Evolutionary conservation across 2,329 filamentous ascomycete species (phyloP).

Genomic region (Metarhizium anisopliae): DNA sequence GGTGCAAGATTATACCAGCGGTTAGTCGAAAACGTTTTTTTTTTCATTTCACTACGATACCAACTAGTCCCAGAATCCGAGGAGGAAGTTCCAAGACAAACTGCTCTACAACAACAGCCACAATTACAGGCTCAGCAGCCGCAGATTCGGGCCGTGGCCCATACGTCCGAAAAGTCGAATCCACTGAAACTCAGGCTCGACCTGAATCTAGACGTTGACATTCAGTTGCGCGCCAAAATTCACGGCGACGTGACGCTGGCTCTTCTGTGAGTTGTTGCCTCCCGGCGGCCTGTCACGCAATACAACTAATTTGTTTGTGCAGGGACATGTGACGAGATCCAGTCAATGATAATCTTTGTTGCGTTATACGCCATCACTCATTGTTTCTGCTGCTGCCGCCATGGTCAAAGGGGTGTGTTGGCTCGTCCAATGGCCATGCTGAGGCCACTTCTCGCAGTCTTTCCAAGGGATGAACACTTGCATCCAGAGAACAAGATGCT

Average conservation of each 20-base stretch:
- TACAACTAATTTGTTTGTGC: neutral
- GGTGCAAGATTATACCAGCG: too few relatives aligned
- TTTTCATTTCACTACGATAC: too few relatives aligned
- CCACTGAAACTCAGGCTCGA: constrained; percentile 61
- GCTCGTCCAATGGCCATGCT: too few relatives aligned
- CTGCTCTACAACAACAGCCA: neutral
- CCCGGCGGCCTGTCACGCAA: too few relatives aligned
- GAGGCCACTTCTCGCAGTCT: too few relatives aligned
- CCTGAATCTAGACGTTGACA: constrained; percentile 70
- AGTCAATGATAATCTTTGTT: neutral
- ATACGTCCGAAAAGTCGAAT: constrained; percentile 32
- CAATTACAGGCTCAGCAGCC: neutral
- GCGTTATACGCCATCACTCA: too few relatives aligned
- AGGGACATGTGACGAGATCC: neutral
- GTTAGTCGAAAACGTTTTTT: too few relatives aligned
- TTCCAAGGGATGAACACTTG: too few relatives aligned
- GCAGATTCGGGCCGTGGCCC: neutral
- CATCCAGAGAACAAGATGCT: too few relatives aligned
- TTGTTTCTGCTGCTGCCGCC: too few relatives aligned
- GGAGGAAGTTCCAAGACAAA: neutral
- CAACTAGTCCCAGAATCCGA: too few relatives aligned
- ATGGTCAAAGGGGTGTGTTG: too few relatives aligned
- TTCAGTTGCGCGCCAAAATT: constrained; percentile 71
- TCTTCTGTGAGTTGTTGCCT: constrained; percentile 46
- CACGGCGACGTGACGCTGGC: constrained; percentile 67